Conservation (phyloP, 2,329 filamentous ascomycete species). For the Fusarium sp. region DNA sequence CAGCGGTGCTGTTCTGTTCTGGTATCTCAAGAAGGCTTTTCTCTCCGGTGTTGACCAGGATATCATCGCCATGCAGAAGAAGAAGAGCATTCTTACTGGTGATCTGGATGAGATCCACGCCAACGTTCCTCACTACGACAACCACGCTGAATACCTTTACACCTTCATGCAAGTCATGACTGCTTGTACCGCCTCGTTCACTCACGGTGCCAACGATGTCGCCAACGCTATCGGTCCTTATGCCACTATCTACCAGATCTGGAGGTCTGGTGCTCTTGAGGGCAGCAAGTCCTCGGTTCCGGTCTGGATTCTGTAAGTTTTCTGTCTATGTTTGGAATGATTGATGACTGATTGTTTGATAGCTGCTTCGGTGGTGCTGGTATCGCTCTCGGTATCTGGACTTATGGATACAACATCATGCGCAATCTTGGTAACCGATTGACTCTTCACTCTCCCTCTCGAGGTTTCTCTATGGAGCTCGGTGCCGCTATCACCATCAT, state of each 20-base stretch:
- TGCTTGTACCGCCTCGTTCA: constrained; percentile 75
- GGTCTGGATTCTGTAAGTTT: constrained; percentile 68
- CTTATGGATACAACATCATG: constrained; percentile 78
- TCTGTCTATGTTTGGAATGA: rapidly evolving
- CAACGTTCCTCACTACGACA: constrained; percentile 72
- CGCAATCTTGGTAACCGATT: constrained; percentile 73
- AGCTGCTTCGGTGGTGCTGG: constrained; percentile 64
- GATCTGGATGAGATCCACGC: constrained; percentile 71
- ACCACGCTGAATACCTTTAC: constrained; percentile 70
- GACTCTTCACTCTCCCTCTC: constrained; percentile 72
- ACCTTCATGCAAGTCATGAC: constrained; percentile 74
- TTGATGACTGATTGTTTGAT: rapidly evolving
- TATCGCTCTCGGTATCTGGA: constrained; percentile 72
- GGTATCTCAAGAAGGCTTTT: constrained; percentile 47
- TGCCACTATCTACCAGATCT: constrained; percentile 74
- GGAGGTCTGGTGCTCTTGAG: constrained; percentile 63
- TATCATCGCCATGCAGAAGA: constrained; percentile 48
- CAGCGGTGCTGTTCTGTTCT: constrained; percentile 39
- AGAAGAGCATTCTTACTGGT: constrained; percentile 66
- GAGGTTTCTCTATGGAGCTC: constrained; percentile 74
- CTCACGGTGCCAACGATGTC: constrained; percentile 78
- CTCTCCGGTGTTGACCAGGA: constrained; percentile 50
- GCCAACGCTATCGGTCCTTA: constrained; percentile 75
- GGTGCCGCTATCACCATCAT: constrained; percentile 74
- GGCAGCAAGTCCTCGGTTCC: constrained; percentile 66